A percentile compares a stretch with the other conserved stretches of the same genome.
phyloP scores from a whole-genome alignment of 1,284 basidiomycete genomes.

The Leccinum subfulvum region DNA sequence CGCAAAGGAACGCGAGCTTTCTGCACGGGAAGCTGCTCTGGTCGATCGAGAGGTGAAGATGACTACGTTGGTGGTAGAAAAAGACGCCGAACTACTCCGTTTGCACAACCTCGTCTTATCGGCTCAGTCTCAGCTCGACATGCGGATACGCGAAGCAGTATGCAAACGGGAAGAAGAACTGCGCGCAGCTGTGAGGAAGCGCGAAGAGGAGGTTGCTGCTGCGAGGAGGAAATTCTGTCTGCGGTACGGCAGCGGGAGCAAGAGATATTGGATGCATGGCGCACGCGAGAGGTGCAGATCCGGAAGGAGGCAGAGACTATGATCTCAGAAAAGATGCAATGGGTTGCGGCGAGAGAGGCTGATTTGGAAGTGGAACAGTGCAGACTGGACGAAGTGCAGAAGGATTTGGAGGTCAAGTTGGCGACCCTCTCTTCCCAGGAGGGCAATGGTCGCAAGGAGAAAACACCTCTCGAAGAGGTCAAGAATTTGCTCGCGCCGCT shows the following conservation, averaged over 20 bases:
- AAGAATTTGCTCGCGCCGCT: slow-evolving; percentile 64
- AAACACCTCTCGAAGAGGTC: slow-evolving; percentile 69
- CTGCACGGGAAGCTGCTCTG: slow-evolving; percentile 54
- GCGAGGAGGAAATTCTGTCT: slow-evolving; percentile 72
- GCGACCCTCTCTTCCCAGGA: slow-evolving; percentile 41
- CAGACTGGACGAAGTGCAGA: slow-evolving; percentile 43
- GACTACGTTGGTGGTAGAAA: slow-evolving; percentile 45
- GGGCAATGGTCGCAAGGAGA: slow-evolving; percentile 48
- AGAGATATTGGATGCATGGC: slow-evolving; percentile 68
- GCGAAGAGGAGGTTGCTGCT: slow-evolving; percentile 68
- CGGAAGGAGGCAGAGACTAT: slow-evolving; percentile 46
- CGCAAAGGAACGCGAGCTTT: slow-evolving; percentile 64
- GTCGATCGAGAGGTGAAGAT: slow-evolving; percentile 56
- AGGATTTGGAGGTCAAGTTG: slow-evolving; percentile 48
- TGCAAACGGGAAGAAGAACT: slow-evolving; percentile 63
- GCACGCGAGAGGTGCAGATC: slow-evolving; percentile 54
- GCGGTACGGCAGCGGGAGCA: slow-evolving; percentile 68
- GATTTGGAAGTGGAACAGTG: slow-evolving; percentile 54
- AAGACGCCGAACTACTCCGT: slow-evolving; percentile 56
- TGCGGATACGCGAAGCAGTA: slow-evolving; percentile 59
- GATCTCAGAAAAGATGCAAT: slow-evolving; percentile 53
- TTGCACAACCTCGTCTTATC: slow-evolving; percentile 45
- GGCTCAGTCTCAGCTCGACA: slow-evolving; percentile 44
- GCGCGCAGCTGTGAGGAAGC: slow-evolving; percentile 58
- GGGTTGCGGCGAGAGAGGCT: slow-evolving; percentile 49